Base-by-base conservation (phyloP, 352 stramenopile species). In the Peronospora belbahrii region DNA sequence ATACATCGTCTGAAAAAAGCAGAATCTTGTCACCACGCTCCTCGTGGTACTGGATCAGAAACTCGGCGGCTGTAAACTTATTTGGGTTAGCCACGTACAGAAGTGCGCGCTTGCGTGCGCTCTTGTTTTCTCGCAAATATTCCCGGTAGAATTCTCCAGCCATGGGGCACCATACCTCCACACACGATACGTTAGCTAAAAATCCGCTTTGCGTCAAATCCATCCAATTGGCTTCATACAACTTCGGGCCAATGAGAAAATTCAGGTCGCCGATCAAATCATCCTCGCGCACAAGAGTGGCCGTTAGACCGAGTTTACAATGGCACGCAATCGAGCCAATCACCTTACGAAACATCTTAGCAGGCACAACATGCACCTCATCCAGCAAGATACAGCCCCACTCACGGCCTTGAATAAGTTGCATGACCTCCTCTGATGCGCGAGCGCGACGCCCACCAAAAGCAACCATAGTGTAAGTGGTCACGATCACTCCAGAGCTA, bases 101-200 rank as follows among this genome's bases (percentile, higher is more conserved):
- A n/a, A 99, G 60, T 35, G 97, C 91, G 38, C 96, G 94, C 34
- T 91, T 72, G 17, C 88, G 73, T 17, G 88, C 80, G 40, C 89
- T 96, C 44, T 85, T 88, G 17, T 67, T 76, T 41, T 95, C 88
- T 11, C 80, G 87, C 45, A 91, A 39, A 47, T 91, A 91, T 54
- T 91, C 79, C 19, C 75, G 86, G 74, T 99, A 99, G 56, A 99
- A 99, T 22, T 97, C 88, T 15, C 85, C 86, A 9, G 94, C 94
- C 96, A 99, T 99, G 30, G 95, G 93, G 55, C 96, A 99, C 96
- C 97, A 99, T 9, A 98, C 89, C 70, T 99, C 97, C 2, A 98
- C 88, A 52, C 96, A 99, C 49, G 92, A 92, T 6, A 99, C 96
- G 59, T 98, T 98, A 18, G 96, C 95, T 31, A 99, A 57, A 62